These are phyloP conservation scores for Hortiboletus campestris DNA, from an alignment of 768 basidiomycete genomes.

Conservation along the genomic window DNA sequence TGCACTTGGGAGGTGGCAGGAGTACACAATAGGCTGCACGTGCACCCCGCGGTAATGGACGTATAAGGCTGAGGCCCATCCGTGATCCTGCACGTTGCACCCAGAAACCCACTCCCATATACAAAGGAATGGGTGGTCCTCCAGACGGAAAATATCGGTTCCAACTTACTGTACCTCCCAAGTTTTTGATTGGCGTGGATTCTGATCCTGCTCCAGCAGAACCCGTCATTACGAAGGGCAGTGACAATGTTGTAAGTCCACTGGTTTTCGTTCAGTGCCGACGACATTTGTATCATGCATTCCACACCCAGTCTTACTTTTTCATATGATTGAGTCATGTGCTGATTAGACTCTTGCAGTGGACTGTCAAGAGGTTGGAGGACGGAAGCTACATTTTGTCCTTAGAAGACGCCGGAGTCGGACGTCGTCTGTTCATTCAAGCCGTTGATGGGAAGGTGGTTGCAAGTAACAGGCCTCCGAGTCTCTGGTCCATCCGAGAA, in stretches of 20 bases:
- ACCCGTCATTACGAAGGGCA: background rate
- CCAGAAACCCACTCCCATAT: background rate
- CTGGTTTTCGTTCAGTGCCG: background rate
- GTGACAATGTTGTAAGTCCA: background rate
- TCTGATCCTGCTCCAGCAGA: fast-evolving
- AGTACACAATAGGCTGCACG: background rate
- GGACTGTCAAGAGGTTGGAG: background rate
- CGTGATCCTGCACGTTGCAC: background rate
- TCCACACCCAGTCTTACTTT: too few species aligned
- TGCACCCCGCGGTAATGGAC: background rate
- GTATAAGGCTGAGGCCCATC: background rate
- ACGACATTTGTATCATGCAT: background rate
- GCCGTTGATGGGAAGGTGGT: background rate
- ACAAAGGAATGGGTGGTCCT: background rate
- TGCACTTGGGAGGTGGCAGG: background rate
- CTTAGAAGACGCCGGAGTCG: background rate
- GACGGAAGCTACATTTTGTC: background rate
- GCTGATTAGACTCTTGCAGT: background rate
- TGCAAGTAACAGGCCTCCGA: background rate
- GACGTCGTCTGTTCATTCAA: too few species aligned
- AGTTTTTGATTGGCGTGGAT: background rate
- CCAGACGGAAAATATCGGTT: background rate
- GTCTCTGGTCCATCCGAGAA: background rate
- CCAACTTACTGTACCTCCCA: too few species aligned
- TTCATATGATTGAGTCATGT: background rate